Base-by-base conservation (phyloP, 257 asterid species). In the Nyctanthes arbortristis region DNA sequence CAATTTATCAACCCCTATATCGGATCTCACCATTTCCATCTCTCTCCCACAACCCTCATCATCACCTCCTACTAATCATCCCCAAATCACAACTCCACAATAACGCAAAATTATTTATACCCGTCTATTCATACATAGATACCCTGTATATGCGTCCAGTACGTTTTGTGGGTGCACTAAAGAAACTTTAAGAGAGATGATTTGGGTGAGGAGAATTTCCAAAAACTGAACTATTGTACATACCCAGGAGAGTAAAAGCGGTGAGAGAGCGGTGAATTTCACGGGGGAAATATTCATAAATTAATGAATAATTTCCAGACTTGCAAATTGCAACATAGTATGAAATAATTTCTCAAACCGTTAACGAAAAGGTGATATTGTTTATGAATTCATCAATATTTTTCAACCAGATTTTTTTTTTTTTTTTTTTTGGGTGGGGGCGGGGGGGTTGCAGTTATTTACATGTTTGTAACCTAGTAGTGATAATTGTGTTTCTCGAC, bases 1-100 rank as follows among this genome's bases (percentile, higher is more conserved):
- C 68, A 66, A 59, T 71, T 83, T 30, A 13, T 24, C 59, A 52
- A 20, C 59, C 59, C 29, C 22, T 29, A 49, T 49, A 1, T 35
- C 29, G 29, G n/a, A n/a, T n/a, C n/a, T n/a, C n/a, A n/a, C 29
- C 58, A 22, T 29, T 14, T 20, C 58, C 30, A 32, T 67, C 63
- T 78, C 85, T 83, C 83, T 83, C 88, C 77, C 82, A 68, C 68
- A 56, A 64, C 65, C 85, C 85, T 84, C 84, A 78, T 84, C 80
- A 81, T 90, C 75, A 73, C 82, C 77, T 52, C 82, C 67, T 1
- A 22, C 58, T 20, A 7, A 18, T 49, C 58, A 49, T 49, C 30
- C 57, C 59, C 29, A 52, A 22, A 52, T 52, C 29, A 24, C 30
- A 52, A 13, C 59, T 30, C 13, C 27, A 52, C 2, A 22, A 22